phyloP scores from a whole-genome alignment of 2,329 filamentous ascomycete species.

The Thelonectria discophora region DNA sequence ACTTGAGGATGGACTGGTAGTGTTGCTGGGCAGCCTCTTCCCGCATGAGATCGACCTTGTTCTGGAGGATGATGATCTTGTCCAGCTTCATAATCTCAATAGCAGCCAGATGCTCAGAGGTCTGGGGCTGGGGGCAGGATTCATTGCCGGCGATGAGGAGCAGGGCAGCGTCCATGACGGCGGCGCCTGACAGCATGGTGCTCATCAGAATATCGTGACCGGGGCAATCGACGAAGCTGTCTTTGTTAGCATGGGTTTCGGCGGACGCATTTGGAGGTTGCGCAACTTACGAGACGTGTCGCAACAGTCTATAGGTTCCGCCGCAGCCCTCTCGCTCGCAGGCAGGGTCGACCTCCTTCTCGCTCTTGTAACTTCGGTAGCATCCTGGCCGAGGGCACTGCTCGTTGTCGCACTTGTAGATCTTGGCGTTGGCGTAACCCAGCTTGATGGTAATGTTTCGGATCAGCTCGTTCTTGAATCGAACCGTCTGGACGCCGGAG shows the following conservation, averaged over 20 bases:
- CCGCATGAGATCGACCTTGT: constrained; percentile 99
- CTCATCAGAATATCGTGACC: constrained; percentile 99
- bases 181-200: constrained; percentile 99
- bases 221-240: constrained; percentile 95
- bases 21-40: constrained; percentile 94
- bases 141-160: constrained; percentile 98
- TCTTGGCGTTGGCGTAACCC: constrained; percentile 98
- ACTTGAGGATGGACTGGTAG: constrained; percentile 97
- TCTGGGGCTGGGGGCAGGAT: constrained; percentile 97
- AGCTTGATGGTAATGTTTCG: constrained; percentile 99
- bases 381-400: constrained; percentile 94
- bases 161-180: constrained; percentile 98
- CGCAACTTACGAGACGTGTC: constrained; percentile 85
- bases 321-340: constrained; percentile 93
- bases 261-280: background rate
- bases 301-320: constrained; percentile 86
- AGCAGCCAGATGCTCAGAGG: constrained; percentile 96
- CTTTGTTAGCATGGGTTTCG: constrained; percentile 31
- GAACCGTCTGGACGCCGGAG: constrained; percentile 96
- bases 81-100: constrained; percentile 99
- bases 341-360: constrained; percentile 96
- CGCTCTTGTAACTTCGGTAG: constrained; percentile 97
- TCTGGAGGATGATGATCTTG: constrained; percentile 99
- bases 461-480: constrained; percentile 99
- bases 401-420: constrained; percentile 96